Conservation (phyloP, 768 basidiomycete genomes). For the Trichaptum fuscoviolaceum region DNA sequence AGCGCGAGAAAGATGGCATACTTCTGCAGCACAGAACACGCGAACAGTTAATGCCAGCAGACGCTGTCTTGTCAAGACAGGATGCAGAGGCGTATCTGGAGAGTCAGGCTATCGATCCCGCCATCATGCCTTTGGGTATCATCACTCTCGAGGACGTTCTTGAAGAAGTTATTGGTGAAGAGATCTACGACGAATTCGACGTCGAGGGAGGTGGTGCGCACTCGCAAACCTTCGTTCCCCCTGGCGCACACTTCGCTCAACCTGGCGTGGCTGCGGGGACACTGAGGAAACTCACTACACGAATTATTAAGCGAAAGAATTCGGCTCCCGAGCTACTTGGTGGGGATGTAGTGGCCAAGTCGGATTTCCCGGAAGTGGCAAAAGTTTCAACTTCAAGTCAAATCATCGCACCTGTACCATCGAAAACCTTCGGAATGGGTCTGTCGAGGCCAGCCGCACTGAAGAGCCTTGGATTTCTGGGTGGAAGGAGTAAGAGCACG, state of each 20-base stretch:
- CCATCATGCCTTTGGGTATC: constrained; percentile 81
- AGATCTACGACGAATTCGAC: constrained; percentile 90
- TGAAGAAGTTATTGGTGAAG: constrained; percentile 91
- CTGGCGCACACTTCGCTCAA: neutral
- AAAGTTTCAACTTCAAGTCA: neutral
- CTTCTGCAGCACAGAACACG: constrained; percentile 35
- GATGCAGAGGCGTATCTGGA: constrained; percentile 45
- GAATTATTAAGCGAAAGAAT: neutral
- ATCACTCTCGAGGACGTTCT: constrained; percentile 92
- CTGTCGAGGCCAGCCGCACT: neutral
- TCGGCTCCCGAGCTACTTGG: neutral
- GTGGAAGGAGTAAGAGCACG: neutral
- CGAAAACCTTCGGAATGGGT: neutral
- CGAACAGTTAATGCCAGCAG: constrained; percentile 85
- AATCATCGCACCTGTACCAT: neutral
- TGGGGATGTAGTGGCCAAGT: neutral
- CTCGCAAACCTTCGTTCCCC: constrained; percentile 14
- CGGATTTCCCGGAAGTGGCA: neutral
- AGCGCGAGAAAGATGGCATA: constrained; percentile 25
- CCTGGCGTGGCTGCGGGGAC: neutral
- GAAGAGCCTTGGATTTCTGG: constrained; percentile 2
- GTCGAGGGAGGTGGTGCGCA: constrained; percentile 54
- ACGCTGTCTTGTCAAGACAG: constrained; percentile 73
- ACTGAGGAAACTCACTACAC: neutral
- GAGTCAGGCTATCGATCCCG: constrained; percentile 49